Evolutionary conservation across 371 early-diverging fungal species (phyloP), one percentile per base, ranked within the genome.

Genomic region (Apophysomyces variabilis): DNA sequence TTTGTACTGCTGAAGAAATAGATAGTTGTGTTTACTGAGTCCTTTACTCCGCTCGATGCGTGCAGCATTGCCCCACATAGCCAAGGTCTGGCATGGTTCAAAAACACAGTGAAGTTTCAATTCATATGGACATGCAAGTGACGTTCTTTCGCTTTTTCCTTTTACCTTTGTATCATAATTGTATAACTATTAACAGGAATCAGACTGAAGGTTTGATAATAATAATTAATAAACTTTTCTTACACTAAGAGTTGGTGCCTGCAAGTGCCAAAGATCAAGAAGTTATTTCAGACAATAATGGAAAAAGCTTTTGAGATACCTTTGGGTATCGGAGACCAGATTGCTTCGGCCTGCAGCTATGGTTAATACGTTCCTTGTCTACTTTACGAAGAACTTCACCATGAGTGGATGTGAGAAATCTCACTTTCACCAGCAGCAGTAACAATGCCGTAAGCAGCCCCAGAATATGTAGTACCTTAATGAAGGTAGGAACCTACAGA

Each of bases 381-480:
- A 11, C 8, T 7, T 46, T 46, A 54, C 12, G 37, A 21, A 7
- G 11, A 38, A 32, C 62, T 26, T 26, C 69, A 76, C 82, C 79
- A 76, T 64, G 72, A 69, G 13, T 46, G 70, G 62, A 78, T 75
- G 57, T 75, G 77, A 5, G 54, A 50, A 11, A 50, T 50, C 58
- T 66, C 4, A 78, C 70, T 38, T 75, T 79, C 57, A 37, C 62
- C 67, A 1, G 79, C 80, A 45, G 78, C 74, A 7, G 77, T 69
- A 38, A 73, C 69, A 61, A 76, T 75, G 9, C 80, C 79, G 71
- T 79, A 87, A 4, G 86, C 83, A 21, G 79, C 84, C n/a, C 85
- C 86, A 58, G 84, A 84, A 66, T 79, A 87, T 5, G 88, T 87
- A 12, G 88, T 87, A 43, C 87, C 87, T 85, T 65, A 64, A 47